phyloP scores from a whole-genome alignment of 805 yeast species.

The Candida multigemmis region DNA sequence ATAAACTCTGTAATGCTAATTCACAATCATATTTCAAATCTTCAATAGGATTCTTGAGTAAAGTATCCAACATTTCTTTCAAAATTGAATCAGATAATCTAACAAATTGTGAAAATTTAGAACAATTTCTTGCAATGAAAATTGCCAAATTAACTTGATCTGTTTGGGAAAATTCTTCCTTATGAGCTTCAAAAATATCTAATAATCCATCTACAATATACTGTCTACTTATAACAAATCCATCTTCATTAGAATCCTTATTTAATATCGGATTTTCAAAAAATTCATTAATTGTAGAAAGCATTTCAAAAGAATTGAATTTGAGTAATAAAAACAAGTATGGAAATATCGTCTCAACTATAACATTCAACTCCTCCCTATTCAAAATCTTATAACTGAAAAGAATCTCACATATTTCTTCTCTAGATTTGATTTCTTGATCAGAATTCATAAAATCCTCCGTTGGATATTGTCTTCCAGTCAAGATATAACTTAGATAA shows the following conservation, averaged over 20 bases:
- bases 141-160: constrained; percentile 40
- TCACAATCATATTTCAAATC: constrained; percentile 53
- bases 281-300: constrained; percentile 67
- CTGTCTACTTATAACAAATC: constrained; percentile 53
- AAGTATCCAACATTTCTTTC: constrained; percentile 34
- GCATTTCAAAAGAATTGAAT: constrained; percentile 47
- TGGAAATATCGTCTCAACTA: constrained; percentile 55
- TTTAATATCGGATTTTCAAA: constrained; percentile 75
- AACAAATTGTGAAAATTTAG: constrained; percentile 80
- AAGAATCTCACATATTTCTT: constrained; percentile 43
- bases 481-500: constrained; percentile 59
- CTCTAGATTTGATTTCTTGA: constrained; percentile 34
- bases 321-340: constrained; percentile 52
- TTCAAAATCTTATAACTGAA: constrained; percentile 18
- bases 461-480: constrained; percentile 78
- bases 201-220: constrained; percentile 66
- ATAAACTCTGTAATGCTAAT: constrained; percentile 61
- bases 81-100: constrained; percentile 56
- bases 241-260: constrained; percentile 33
- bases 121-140: constrained; percentile 71
- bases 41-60: constrained; percentile 35
- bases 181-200: constrained; percentile 39
- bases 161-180: constrained; percentile 8
- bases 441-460: constrained; percentile 36
- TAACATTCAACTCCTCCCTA: background rate